phyloP scores from a whole-genome alignment of 2,329 filamentous ascomycete species.

The Coleophoma crateriformis region DNA sequence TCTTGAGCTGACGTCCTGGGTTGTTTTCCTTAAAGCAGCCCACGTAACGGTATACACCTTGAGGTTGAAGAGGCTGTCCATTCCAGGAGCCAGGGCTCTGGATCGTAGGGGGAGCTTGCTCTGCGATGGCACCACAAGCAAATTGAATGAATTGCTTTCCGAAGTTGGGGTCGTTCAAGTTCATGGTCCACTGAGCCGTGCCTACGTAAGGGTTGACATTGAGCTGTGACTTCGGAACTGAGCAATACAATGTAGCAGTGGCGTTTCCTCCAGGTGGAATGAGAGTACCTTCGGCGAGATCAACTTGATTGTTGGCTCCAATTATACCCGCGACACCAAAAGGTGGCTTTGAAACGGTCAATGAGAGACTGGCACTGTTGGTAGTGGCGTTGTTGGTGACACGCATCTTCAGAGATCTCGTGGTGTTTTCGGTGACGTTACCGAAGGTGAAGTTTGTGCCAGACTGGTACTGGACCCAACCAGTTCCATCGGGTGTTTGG shows the following conservation, averaged over 20 bases:
- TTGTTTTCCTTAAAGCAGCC: conserved; percentile 54
- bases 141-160: conserved; percentile 49
- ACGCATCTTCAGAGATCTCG: conserved; percentile 41
- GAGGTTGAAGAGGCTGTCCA: conserved; percentile 22
- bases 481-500: conserved; percentile 41
- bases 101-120: conserved; percentile 41
- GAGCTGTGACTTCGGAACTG: conserved; percentile 50
- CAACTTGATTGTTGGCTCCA: conserved; percentile 46
- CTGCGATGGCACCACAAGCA: conserved; percentile 42
- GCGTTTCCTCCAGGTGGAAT: conserved; percentile 43
- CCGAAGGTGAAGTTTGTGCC: conserved; percentile 46
- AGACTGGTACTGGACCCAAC: conserved; percentile 42
- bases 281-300: conserved; percentile 50
- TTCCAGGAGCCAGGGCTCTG: neutral
- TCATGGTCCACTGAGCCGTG: conserved; percentile 48
- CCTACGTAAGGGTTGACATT: conserved; percentile 46
- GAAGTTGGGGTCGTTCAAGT: conserved; percentile 46
- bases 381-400: conserved; percentile 50
- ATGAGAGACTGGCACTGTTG: conserved; percentile 42
- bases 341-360: conserved; percentile 57
- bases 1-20: conserved; percentile 45
- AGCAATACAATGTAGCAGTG: conserved; percentile 47
- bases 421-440: conserved; percentile 46
- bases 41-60: conserved; percentile 43
- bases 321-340: conserved; percentile 50